Base-by-base conservation (phyloP, 1,284 basidiomycete species). In the Anthracocystis panici-leucophaei region DNA sequence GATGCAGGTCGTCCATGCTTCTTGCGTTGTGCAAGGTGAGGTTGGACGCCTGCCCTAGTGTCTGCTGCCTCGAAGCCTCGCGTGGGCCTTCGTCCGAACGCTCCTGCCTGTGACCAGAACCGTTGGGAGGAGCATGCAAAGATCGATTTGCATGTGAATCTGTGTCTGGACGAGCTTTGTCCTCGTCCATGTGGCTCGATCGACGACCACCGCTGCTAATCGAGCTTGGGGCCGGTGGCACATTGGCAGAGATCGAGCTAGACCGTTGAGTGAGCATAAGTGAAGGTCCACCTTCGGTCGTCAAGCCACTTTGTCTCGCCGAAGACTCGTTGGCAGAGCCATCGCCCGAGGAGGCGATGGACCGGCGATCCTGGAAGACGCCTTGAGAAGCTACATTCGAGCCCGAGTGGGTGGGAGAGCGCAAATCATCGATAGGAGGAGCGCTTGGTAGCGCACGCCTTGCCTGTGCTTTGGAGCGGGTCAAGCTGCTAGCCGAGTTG, bases 1-100 rank as follows among this genome's bases (percentile, higher is more conserved):
- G 54, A 45, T 66, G 69, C 35, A 79, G 56, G 52, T 79, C 75
- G 16, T 79, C 77, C 74, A 79, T 70, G 57, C 77, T 79, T 20
- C 57, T 52, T 23, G 75, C 66, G 49, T 67, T 79, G 58, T 79
- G 74, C 33, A 76, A 29, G 8, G 62, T 72, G 18, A 76, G 33
- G 16, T n/a, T 38, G 3, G 57, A 45, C 29, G 62, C 35, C 29
- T 49, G 57, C 14, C 40, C 62, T 9, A 27, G 16, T 21, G 23
- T 38, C n/a, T 53, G 57, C 55, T 45, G 54, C 16, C 58, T 46
- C 14, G 53, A 31, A 20, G 16, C 21, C 1, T 61, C 56, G 20
- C 56, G 66, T 20, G 31, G 33, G 29, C 48, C 66, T 27, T 65
- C 63, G 18, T 75, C 72, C 2, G 72, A 75, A 10, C 63, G 58